Evolutionary conservation across 805 yeast genomes (phyloP).

Genomic region (Ogataea angusta): DNA sequence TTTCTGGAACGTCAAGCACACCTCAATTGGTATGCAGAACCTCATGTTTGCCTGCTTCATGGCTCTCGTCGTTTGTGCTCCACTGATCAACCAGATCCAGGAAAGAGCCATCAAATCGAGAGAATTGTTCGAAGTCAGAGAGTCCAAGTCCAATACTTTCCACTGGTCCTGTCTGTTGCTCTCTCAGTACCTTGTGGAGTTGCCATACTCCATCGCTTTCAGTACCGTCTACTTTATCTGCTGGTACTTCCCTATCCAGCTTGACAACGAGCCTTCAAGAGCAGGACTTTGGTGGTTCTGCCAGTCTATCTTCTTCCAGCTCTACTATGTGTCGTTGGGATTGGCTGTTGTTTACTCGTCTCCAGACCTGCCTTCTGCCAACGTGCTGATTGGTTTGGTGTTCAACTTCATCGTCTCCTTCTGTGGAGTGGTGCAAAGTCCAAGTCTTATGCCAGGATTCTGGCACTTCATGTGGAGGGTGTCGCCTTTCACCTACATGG

Average conservation of each 20-base stretch:
- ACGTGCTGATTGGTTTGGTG: slow-evolving; percentile 52
- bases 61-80: slow-evolving; percentile 55
- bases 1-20: slow-evolving; percentile 56
- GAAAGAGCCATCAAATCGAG: slow-evolving; percentile 55
- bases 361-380: slow-evolving; percentile 68
- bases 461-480: slow-evolving; percentile 82
- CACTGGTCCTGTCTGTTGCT: slow-evolving; percentile 63
- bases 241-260: slow-evolving; percentile 36
- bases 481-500: slow-evolving; percentile 70
- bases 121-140: slow-evolving; percentile 67
- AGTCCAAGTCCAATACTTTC: slow-evolving; percentile 66
- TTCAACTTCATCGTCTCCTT: slow-evolving; percentile 59
- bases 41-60: slow-evolving; percentile 50
- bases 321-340: slow-evolving; percentile 49
- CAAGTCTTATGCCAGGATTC: slow-evolving; percentile 64
- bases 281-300: slow-evolving; percentile 47
- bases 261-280: slow-evolving; percentile 34
- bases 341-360: slow-evolving; percentile 53
- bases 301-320: slow-evolving; percentile 38
- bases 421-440: slow-evolving; percentile 67
- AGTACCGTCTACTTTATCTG: slow-evolving; percentile 46
- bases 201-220: slow-evolving; percentile 54
- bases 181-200: slow-evolving; percentile 52
- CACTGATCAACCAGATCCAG: slow-evolving; percentile 63
- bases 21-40: slow-evolving; percentile 57